Percentiles rank a stretch among this genome's conserved stretches.
These are phyloP conservation scores for Colletotrichum simmondsii DNA, from an alignment of 2,329 filamentous ascomycete species.

Conservation along the genomic window DNA sequence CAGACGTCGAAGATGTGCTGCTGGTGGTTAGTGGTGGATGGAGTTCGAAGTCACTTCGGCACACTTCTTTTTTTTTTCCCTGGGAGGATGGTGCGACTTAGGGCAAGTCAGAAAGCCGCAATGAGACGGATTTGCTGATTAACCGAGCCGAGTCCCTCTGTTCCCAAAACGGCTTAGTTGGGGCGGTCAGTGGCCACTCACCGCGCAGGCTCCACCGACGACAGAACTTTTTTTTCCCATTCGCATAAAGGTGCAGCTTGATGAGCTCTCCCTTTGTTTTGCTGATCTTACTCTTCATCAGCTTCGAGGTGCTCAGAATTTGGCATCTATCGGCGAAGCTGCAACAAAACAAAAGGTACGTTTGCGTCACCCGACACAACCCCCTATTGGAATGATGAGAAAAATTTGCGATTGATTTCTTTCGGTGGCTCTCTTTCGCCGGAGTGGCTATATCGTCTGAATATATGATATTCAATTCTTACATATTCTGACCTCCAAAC, in stretches of 20 bases:
- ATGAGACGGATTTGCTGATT: conserved; percentile 16
- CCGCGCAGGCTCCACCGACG: conserved; percentile 21
- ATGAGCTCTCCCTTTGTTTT: background rate
- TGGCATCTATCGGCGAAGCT: background rate
- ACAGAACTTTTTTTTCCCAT: conserved; percentile 16
- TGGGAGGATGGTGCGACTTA: background rate
- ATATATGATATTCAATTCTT: conserved; percentile 93
- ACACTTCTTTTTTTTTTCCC: conserved; percentile 12
- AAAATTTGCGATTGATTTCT: conserved; percentile 99
- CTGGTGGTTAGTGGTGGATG: conserved; percentile 31
- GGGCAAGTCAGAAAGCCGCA: background rate
- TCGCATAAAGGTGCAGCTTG: conserved; percentile 2
- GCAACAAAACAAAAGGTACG: conserved; percentile 37
- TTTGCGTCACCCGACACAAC: conserved; percentile 21
- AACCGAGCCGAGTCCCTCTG: conserved; percentile 6
- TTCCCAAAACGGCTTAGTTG: background rate
- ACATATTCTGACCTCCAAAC: conserved; percentile 89
- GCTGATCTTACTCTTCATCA: background rate
- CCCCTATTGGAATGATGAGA: conserved; percentile 77
- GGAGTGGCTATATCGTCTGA: conserved; percentile 83
- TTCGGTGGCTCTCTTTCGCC: conserved; percentile 87
- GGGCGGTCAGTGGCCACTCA: conserved; percentile 7
- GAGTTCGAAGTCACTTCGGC: conserved; percentile 22
- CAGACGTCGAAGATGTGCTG: conserved; percentile 35
- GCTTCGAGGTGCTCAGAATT: conserved; percentile 2